Evolutionary conservation across 1,284 basidiomycete species (phyloP).

Genomic region (Cryptococcus sp.): DNA sequence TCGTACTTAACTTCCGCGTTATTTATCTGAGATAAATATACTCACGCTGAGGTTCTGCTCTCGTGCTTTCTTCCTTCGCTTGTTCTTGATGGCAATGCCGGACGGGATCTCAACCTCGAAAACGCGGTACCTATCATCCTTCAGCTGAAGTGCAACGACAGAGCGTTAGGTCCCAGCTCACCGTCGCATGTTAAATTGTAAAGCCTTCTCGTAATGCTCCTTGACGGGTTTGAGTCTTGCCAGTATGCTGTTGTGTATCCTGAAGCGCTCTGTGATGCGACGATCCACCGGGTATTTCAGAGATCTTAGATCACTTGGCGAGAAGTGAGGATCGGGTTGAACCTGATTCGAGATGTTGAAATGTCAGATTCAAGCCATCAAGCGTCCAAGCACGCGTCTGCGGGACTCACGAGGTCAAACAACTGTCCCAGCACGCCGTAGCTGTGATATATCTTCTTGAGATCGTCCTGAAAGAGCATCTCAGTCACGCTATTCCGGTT

Average conservation of each 20-base stretch:
- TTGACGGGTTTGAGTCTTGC: conserved; percentile 38
- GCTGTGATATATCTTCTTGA: conserved; percentile 32
- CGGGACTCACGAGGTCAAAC: conserved; percentile 40
- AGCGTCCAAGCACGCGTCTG: not conserved
- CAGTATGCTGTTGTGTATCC: conserved; percentile 27
- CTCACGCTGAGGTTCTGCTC: conserved; percentile 42
- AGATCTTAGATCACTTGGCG: conserved; percentile 29
- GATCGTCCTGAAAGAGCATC: conserved; percentile 18
- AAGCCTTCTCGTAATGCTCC: conserved; percentile 33
- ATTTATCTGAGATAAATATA: not conserved
- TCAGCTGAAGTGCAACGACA: not conserved
- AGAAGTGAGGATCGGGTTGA: conserved; percentile 36
- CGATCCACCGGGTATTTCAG: conserved; percentile 27
- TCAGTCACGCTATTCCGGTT: not conserved
- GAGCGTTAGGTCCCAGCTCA: conserved; percentile 6
- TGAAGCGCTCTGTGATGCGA: conserved; percentile 21
- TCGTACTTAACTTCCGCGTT: not conserved
- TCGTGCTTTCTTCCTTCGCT: conserved; percentile 34
- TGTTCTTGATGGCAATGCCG: conserved; percentile 42
- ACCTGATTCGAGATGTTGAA: conserved; percentile 21
- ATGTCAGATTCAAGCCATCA: not conserved
- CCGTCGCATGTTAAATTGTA: conserved; percentile 42
- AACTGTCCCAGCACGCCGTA: conserved; percentile 44
- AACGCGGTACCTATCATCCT: conserved; percentile 32
- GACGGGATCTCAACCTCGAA: conserved; percentile 42